Evolutionary conservation across 495 filamentous ascomycete genomes (phyloP).

Genomic region (Sordaria brevicollis): DNA sequence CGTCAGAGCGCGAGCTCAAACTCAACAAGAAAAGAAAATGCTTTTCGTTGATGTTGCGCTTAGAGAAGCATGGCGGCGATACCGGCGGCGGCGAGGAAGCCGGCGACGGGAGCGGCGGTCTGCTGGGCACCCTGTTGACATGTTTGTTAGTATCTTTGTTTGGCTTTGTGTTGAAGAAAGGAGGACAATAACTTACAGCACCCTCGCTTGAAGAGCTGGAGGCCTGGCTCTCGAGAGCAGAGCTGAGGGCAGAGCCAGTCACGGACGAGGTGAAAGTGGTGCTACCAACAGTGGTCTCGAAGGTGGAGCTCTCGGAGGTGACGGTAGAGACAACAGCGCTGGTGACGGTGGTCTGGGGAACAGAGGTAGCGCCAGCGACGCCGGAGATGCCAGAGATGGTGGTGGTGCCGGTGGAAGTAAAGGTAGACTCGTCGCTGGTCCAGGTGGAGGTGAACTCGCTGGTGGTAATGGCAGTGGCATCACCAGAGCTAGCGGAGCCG

Average conservation of each 20-base stretch:
- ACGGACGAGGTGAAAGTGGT: constrained; percentile 6
- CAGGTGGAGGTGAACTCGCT: constrained; percentile 23
- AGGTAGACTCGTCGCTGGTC: constrained; percentile 9
- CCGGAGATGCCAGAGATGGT: constrained; percentile 10
- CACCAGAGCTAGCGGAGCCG: constrained; percentile 8
- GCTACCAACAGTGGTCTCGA: constrained; percentile 7
- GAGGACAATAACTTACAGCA: constrained; percentile 1
- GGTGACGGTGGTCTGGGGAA: constrained; percentile 3
- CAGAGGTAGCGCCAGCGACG: constrained; percentile 7
- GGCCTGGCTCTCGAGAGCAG: constrained; percentile 5
- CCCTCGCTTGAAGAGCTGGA: neutral
- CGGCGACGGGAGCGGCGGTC: constrained; percentile 21
- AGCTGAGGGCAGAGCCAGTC: constrained; percentile 7
- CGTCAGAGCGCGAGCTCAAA: too few relatives aligned
- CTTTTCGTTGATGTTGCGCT: neutral
- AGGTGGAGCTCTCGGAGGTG: constrained; percentile 2
- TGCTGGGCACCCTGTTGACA: constrained; percentile 14
- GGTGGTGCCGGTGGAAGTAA: constrained; percentile 16
- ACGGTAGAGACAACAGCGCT: constrained; percentile 5
- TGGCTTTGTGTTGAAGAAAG: neutral
- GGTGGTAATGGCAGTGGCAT: constrained; percentile 19
- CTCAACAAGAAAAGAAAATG: neutral
- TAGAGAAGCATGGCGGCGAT: constrained; percentile 23
- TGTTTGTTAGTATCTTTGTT: neutral
- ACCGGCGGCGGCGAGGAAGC: constrained; percentile 27